Conservation (phyloP, 495 filamentous ascomycete species). For the Sphaerosporella brunnea region DNA sequence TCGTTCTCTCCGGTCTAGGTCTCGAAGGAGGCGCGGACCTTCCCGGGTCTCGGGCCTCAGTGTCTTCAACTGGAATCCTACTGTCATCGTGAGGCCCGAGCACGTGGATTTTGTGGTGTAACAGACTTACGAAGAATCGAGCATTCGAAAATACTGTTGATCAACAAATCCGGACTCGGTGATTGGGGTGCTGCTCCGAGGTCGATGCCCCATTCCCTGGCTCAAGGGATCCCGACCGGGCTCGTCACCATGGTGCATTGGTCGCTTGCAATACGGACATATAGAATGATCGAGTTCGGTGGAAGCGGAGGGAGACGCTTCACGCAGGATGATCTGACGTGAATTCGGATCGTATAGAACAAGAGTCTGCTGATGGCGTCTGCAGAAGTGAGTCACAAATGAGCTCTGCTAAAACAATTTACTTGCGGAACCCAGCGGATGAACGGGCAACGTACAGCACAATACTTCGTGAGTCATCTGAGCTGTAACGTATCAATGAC, state of each 20-base stretch:
- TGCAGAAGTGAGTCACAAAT: too few species aligned
- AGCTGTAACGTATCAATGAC: conserved; percentile 48
- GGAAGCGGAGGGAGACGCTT: conserved; percentile 30
- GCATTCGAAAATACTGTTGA: conserved; percentile 86
- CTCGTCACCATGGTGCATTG: conserved; percentile 29
- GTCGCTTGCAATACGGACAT: conserved; percentile 79
- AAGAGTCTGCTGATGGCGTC: conserved; percentile 78
- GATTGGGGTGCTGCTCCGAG: conserved; percentile 2
- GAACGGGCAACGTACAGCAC: conserved; percentile 37
- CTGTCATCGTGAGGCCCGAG: too few species aligned
- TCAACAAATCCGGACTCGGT: conserved; percentile 55
- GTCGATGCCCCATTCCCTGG: not conserved
- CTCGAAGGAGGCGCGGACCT: not conserved
- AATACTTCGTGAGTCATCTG: conserved; percentile 42
- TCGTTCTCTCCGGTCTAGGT: not conserved
- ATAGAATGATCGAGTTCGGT: conserved; percentile 28
- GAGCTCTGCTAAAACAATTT: not conserved
- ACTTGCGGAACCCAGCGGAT: not conserved
- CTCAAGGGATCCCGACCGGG: conserved; percentile 21
- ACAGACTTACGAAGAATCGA: conserved; percentile 35
- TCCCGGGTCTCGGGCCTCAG: not conserved
- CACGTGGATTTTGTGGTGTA: too few species aligned
- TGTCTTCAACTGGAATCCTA: not conserved
- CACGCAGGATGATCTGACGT: conserved; percentile 63
- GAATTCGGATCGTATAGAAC: conserved; percentile 79